phyloP scores from a whole-genome alignment of 2,329 filamentous ascomycete species.

The Furcasterigmium furcatum region DNA sequence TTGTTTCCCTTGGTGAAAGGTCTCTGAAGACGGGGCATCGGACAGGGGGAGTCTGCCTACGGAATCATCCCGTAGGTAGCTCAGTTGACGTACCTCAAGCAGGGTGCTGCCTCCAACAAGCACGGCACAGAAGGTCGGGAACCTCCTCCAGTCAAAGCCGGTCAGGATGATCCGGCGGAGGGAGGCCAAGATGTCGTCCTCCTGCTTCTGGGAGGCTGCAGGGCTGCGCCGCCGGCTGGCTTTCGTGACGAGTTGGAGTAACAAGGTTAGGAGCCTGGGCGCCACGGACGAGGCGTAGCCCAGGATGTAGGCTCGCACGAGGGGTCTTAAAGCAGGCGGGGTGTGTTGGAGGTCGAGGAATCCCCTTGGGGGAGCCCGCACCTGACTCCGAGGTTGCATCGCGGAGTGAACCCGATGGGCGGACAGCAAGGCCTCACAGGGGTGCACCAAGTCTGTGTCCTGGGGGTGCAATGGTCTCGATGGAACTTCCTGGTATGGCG shows the following conservation, averaged over 20 bases:
- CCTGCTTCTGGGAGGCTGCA: constrained; percentile 10
- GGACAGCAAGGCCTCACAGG: background rate
- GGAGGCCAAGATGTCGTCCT: constrained; percentile 23
- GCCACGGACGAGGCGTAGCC: constrained; percentile 58
- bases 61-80: too few species aligned
- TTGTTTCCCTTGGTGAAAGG: too few species aligned
- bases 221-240: constrained; percentile 12
- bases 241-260: constrained; percentile 46
- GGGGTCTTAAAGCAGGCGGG: constrained; percentile 49
- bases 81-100: constrained; percentile 45
- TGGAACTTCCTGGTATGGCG: background rate
- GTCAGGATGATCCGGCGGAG: constrained; percentile 40
- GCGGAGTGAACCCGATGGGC: constrained; percentile 31
- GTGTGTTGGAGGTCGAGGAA: constrained; percentile 24
- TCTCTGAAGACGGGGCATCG: too few species aligned
- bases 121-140: constrained; percentile 60
- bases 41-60: too few species aligned
- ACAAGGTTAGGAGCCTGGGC: constrained; percentile 51
- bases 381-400: constrained; percentile 36
- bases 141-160: constrained; percentile 52
- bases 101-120: constrained; percentile 58
- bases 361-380: constrained; percentile 9
- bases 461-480: background rate
- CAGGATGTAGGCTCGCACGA: constrained; percentile 56
- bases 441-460: too few species aligned